Base-by-base conservation (phyloP, 345 rosid genomes). In the Eucalyptus erythrocorys region DNA sequence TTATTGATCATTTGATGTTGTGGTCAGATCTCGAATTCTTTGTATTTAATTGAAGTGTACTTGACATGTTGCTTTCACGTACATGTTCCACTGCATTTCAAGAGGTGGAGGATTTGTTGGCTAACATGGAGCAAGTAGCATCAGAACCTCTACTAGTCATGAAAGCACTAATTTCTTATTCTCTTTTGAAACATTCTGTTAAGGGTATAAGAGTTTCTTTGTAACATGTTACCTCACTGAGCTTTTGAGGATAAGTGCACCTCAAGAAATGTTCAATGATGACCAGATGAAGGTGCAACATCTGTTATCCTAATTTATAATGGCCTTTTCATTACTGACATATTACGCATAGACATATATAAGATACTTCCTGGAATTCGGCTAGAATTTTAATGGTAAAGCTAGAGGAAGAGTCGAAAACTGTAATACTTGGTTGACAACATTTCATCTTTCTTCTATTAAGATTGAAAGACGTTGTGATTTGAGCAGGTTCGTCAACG, bases 231-330 rank as follows among this genome's bases (percentile, higher is more conserved):
- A 98, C 92, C 87, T 95, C 45, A 95, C 90, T 43, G 97, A 96
- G 89, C 91, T 96, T 47, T 91, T 94, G 87, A 94, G 99, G 93
- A 95, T 96, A 87, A 94, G 97, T 66, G 98, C 98, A 47, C 98
- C 99, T 1, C 95, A 92, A 81, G 94, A 94, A 61, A 98, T 98
- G 11, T 97, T 92, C 40, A 64, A 89, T 86, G 98, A 97, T 90
- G 91, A 94, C 21, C 87, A 87, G 42, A 96, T 97, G 98, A 95
- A 94, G 98, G 99, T 96, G 40, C n/a, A 57, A 37, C 13, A 14
- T 22, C 49, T 19, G 40, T 43, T 86, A 14, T 59, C 17, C 14
- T 84, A 47, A 32, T 84, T 27, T 57, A 10, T 11, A 27, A 61
- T 61, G 68, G 68, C 68, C n/a, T n/a, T n/a, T n/a, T n/a, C n/a